Evolutionary conservation across 306 rosid species (phyloP), one percentile per base, ranked within the genome.

Genomic region (Quercus aquifolioides): DNA sequence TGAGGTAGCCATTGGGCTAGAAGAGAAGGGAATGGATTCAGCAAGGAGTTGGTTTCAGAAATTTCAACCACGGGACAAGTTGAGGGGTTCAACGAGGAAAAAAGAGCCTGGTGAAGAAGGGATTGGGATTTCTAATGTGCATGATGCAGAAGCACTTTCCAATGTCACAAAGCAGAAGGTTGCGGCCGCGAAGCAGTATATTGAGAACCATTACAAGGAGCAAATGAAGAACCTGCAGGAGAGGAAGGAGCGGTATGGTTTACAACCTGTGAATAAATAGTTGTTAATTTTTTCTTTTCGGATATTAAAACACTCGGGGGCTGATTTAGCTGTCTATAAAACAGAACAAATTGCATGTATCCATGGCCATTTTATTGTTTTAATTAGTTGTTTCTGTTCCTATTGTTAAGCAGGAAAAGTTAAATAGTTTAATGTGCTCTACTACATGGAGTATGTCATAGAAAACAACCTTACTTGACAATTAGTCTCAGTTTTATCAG

Each of bases 191-290:
- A 96, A 96, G 81, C 98, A 96, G 88, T 96, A 91, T 76, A 96
- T 96, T 43, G 99, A 96, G 86, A 96, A 93, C 33, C 97, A 93
- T 83, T 96, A 96, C 86, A 96, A 96, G 89, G 99, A 93, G 89
- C 98, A 96, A 81, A 93, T 87, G 98, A 96, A 91, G 90, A 93
- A 76, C 76, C 90, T 96, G 71, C 98, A 91, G 83, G 99, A 96
- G 79, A 91, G 99, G 87, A 95, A 78, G 80, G 99, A 95, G 74
- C 87, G 99, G 99, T 95, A 86, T 75, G 90, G 13, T 31, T 74
- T 62, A 4, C 74, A 28, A 67, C 59, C 57, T 71, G 76, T 52
- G 68, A 69, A 65, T 76, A 13, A 26, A 14, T 30, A 14, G 38
- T 5, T 79, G 43, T 19, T 52, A 25, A 26, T 21, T 43, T 64